A percentile compares a stretch with the other conserved stretches of the same genome.
Conservation (phyloP, 208 protist species). For the Giardia muris region DNA sequence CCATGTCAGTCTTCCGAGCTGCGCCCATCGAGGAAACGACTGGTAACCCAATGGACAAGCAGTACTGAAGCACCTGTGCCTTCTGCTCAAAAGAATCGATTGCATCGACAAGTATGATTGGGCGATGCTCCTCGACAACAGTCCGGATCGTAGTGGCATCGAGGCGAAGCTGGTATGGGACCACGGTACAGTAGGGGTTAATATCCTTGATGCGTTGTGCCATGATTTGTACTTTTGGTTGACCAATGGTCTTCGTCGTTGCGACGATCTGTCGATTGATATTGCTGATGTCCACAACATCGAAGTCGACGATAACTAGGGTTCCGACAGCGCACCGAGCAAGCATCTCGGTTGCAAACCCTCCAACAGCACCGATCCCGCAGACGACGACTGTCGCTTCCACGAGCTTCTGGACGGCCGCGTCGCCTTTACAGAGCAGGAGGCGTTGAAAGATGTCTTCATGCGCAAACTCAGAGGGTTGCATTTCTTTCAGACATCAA, state of each 20-base stretch:
- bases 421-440: background rate
- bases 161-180: background rate
- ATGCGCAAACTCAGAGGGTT: background rate
- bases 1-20: background rate
- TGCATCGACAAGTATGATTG: background rate
- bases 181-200: background rate
- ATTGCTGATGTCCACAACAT: background rate
- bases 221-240: background rate
- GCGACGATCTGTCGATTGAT: slow-evolving; percentile 8
- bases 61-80: background rate
- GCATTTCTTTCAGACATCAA: background rate
- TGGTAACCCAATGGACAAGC: background rate
- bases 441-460: slow-evolving; percentile 19
- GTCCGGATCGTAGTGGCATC: background rate
- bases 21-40: slow-evolving; percentile 21
- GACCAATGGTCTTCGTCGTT: slow-evolving; percentile 4
- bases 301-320: slow-evolving; percentile 14
- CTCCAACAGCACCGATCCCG: slow-evolving; percentile 12
- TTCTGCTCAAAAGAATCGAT: slow-evolving; percentile 28
- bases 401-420: background rate
- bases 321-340: background rate
- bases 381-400: background rate
- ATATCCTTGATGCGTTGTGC: background rate
- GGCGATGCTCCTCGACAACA: background rate
- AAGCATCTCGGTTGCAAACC: background rate